Base-by-base conservation (phyloP, 805 yeast species). In the Suhomyces emberorum region DNA sequence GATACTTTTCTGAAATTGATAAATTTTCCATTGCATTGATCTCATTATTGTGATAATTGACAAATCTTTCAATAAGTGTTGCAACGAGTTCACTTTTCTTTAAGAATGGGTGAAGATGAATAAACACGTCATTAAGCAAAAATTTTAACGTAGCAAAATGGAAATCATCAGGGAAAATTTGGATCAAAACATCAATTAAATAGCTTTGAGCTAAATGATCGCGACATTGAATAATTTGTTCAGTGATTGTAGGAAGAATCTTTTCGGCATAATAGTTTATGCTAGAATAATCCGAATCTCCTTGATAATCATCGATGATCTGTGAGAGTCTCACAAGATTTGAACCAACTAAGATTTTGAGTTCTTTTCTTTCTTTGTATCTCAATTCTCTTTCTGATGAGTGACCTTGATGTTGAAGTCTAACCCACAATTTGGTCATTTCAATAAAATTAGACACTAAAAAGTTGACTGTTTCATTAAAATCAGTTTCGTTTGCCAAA, bases 391-490 rank as follows among this genome's bases (percentile, higher is more conserved):
- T 74, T 50, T 91, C 96, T 28, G 84, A 75, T 3, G 91, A 77
- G 43, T 88, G 96, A 2, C 98, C 98, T 60, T 88, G 96, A 57
- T 89, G 96, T 62, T 91, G 98, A 46, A 89, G 68, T 34, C 98
- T 75, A 3, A 93, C 98, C 98, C 98, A 93, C 31, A 93, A 70
- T 59, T 93, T 93, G 66, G 93, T 93, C 98, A 93, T 93, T 58
- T 93, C 98, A 39, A 91, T 80, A 57, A 93, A 93, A 57, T 93
- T 93, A 14, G 86, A 77, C 35, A 87, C 72, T 23, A 89, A 76
- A 53, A 89, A 91, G 39, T 81, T 79, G 28, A 88, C 83, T 2
- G 89, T 79, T 44, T 83, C 88, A 32, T 74, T 65, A 32, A 82
- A 65, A 47, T 74, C 76, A 48, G 25, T 54, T 19, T 47, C 49